These are phyloP conservation scores for Uronychia binucleata DNA, from an alignment of 73 alveolate species.

Conservation along the genomic window DNA sequence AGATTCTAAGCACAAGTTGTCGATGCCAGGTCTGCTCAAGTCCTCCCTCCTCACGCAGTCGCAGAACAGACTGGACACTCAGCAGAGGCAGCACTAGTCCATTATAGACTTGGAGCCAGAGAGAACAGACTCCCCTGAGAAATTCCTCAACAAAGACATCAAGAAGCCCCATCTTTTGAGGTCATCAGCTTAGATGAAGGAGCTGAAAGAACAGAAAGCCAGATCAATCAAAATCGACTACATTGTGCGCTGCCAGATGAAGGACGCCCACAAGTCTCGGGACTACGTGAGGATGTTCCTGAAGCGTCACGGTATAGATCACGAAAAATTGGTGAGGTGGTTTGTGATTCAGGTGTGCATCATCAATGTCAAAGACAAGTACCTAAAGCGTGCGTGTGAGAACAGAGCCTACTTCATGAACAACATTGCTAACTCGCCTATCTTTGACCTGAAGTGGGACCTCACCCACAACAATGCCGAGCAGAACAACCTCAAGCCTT, in stretches of 20 bases:
- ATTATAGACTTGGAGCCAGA: background rate
- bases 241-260: background rate
- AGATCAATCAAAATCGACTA: background rate
- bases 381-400: slow-evolving; percentile 34
- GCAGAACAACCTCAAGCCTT: slow-evolving; percentile 47
- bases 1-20: no score
- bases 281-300: slow-evolving; percentile 28
- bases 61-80: no score
- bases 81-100: no score
- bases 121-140: background rate
- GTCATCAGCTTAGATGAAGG: background rate
- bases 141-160: background rate
- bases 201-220: background rate
- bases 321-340: slow-evolving; percentile 35
- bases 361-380: slow-evolving; percentile 26
- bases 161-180: background rate
- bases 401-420: slow-evolving; percentile 63
- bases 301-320: slow-evolving; percentile 36
- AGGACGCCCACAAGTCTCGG: background rate
- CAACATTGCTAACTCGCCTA: slow-evolving; percentile 32
- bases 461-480: slow-evolving; percentile 66
- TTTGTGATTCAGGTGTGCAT: slow-evolving; percentile 15
- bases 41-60: no score
- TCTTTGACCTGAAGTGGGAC: slow-evolving; percentile 78
- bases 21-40: no score